Base-by-base conservation (phyloP, 1,284 basidiomycete species). In the Fomitopsis schrenkii region DNA sequence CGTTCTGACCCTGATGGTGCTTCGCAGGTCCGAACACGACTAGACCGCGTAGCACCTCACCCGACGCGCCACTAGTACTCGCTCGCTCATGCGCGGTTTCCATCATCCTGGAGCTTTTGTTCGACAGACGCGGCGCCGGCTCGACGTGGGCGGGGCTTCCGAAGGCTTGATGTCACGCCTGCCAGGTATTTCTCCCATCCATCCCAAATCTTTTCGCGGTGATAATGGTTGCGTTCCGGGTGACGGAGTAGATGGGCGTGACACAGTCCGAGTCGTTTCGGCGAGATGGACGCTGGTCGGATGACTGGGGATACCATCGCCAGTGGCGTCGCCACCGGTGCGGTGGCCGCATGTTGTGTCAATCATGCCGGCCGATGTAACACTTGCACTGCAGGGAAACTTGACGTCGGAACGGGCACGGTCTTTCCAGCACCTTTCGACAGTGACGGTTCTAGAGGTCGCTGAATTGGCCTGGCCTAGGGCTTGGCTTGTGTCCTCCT, bases 301-400 rank as follows among this genome's bases (percentile, higher is more conserved):
- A 15, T 40, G 38, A 4, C 5, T 40, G 12, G 38, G 42, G n/a
- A 22, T 45, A 22, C 9, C n/a, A 45, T 45, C n/a, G 15, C n/a
- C 42, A 45, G 17, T 15, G 14, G 38, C 14, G 12, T 10, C 38
- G 38, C 38, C 38, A 2, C 38, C 12, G 38, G 38, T 8, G 5
- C 38, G 38, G 35, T 36, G 35, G 35, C 35, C 35, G 35, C 35
- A 36, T 36, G 38, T 15, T 15, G 12, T 40, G 38, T 15, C 38
- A 8, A 40, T 40, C 38, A 40, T 14, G 14, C 38, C 12, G 12
- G 38, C 6, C 9, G 38, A 15, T 7, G 38, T 15, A 10, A 36
- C 35, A 36, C 35, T 56, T 61, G 61, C 44, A 48, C 63, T 15
- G 55, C 54, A 10, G 44, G 57, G 26, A 57, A 45, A 36, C 8